Conservation (phyloP, 176 grass and related monocot species). For the Aegilops speltoides region DNA sequence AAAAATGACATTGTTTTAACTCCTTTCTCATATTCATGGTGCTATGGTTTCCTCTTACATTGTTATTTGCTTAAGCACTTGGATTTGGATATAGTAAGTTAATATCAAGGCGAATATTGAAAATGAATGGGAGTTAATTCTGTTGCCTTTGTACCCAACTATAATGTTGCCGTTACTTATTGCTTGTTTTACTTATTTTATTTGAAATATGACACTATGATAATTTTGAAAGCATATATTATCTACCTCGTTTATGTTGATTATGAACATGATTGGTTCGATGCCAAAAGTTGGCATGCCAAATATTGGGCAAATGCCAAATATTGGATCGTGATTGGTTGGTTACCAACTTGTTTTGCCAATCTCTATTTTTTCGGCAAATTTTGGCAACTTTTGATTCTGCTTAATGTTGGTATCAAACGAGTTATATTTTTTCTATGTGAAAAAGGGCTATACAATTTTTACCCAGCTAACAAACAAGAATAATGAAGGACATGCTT, state of each 20-base stretch:
- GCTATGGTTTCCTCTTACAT: background rate
- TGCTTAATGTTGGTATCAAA: too few relatives aligned
- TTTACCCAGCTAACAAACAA: background rate
- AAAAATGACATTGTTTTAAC: background rate
- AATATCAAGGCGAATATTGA: background rate
- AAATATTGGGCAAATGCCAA: too few relatives aligned
- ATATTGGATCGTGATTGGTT: too few relatives aligned
- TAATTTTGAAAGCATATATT: background rate
- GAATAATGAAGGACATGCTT: background rate
- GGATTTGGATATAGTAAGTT: background rate
- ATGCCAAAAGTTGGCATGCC: too few relatives aligned
- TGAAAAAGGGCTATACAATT: background rate
- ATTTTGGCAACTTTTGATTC: too few relatives aligned
- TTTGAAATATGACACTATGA: slow-evolving; percentile 1
- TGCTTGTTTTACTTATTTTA: background rate
- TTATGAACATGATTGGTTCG: background rate
- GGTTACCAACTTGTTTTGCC: too few relatives aligned
- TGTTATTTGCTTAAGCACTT: background rate
- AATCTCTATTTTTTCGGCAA: too few relatives aligned
- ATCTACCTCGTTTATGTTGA: background rate
- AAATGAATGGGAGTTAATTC: background rate
- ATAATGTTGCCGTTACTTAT: background rate
- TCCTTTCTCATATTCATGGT: background rate
- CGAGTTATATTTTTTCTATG: background rate
- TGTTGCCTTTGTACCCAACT: background rate